Evolutionary conservation across 2,329 filamentous ascomycete genomes (phyloP), one percentile per base, ranked within the genome.

Genomic region (Pestalotiopsis sp.): DNA sequence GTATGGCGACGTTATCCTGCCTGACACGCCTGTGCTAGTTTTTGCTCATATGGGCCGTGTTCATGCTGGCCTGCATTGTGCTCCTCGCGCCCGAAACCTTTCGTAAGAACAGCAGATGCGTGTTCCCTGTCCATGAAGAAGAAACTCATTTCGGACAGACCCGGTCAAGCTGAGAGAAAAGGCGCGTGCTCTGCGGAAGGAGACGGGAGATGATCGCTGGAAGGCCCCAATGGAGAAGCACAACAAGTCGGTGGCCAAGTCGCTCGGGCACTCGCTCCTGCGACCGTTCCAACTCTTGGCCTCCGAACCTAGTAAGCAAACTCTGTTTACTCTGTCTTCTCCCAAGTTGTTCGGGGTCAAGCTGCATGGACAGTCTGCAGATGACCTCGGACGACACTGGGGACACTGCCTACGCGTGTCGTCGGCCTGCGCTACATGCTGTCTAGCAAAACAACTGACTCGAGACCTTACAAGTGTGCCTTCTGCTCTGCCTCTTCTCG

Each of bases 1-100:
- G 56, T 22, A 17, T 14, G 56, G 13, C 10, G 26, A 17, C 10
- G 13, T 52, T 26, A 7, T 13, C 9, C 13, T 5, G 56, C 35
- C 48, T 65, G n/a, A 65, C 63, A 9, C 26, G 55, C 11, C 55
- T 57, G 17, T 14, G 2, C 38, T 55, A 77, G 75, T 72, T 94
- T 3, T 83, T 97, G 68, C 80, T 97, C 64, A 97, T 97, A 64
- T 97, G 93, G 94, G 85, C 89, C 1, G 88, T 84, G n/a, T 79
- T 83, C 7, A 80, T 94, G 73, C 84, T 93, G 63, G 76, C 85
- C 11, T 81, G 88, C 68, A 90, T 97, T 65, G 76, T 90, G 40
- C 76, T 93, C 40, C 83, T 94, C 57, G 93, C 97, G 2, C 94
- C 94, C 4, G 94, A 98, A 81, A 98, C 94, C 1, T 97, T 96